Conservation (phyloP, 768 basidiomycete genomes). For the Tephrocybe sp. region DNA sequence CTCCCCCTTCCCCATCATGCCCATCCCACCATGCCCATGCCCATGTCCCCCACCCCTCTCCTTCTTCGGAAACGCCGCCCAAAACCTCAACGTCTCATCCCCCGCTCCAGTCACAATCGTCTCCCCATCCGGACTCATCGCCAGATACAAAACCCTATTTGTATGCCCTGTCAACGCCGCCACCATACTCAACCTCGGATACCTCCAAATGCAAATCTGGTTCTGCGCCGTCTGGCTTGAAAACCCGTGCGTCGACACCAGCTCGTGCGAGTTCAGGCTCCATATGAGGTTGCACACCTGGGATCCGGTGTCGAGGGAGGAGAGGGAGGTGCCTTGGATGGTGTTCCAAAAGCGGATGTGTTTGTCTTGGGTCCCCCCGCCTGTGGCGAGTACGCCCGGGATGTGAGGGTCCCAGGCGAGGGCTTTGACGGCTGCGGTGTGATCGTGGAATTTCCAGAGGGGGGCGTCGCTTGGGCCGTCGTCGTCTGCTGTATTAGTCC, state of each 20-base stretch:
- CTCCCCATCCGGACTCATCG: constrained; percentile 95
- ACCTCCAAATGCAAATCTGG: constrained; percentile 95
- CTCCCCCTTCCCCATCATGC: constrained; percentile 33
- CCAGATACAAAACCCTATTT: constrained; percentile 93
- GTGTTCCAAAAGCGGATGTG: constrained; percentile 99
- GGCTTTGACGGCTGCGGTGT: constrained; percentile 96
- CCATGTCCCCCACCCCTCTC: constrained; percentile 54
- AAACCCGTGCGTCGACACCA: constrained; percentile 97
- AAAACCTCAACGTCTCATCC: constrained; percentile 95
- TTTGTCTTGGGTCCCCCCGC: constrained; percentile 98
- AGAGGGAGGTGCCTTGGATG: constrained; percentile 77
- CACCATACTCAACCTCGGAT: constrained; percentile 91
- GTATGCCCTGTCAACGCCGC: constrained; percentile 94
- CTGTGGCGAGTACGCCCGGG: constrained; percentile 85
- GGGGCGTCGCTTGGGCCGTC: constrained; percentile 54
- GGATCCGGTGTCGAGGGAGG: constrained; percentile 90
- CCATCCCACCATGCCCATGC: constrained; percentile 61
- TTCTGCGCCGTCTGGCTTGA: constrained; percentile 92
- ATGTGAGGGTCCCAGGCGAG: constrained; percentile 98
- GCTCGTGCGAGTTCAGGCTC: constrained; percentile 93
- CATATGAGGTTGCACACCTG: constrained; percentile 99
- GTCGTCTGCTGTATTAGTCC: no score
- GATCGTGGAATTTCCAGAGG: constrained; percentile 94
- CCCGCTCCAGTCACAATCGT: constrained; percentile 98
- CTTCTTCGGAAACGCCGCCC: constrained; percentile 93